Percentiles rank a stretch among this genome's conserved stretches.
Conservation (phyloP, 1,284 basidiomycete genomes). For the Athelia sp. region DNA sequence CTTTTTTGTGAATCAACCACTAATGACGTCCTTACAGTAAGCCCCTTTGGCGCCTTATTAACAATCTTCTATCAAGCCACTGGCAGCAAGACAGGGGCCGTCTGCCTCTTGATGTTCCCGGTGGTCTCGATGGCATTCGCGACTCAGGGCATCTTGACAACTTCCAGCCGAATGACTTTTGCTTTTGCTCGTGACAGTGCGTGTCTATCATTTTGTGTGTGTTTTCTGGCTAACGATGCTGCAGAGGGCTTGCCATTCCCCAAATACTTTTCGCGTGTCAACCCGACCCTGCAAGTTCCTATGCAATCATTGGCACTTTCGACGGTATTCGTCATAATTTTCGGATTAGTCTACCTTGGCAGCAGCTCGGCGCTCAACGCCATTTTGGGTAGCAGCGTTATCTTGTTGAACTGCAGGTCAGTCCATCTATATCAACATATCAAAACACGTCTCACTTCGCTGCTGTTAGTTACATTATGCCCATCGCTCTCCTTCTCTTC, state of each 20-base stretch:
- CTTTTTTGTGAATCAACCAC: too few species aligned
- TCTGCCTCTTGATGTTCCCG: constrained; percentile 1
- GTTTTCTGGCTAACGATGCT: not conserved
- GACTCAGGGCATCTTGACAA: not conserved
- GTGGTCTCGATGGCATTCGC: constrained; percentile 1
- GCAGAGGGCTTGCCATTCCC: constrained; percentile 1
- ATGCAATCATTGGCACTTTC: not conserved
- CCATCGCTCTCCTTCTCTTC: not conserved
- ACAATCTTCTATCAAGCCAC: constrained; percentile 1
- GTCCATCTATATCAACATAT: not conserved
- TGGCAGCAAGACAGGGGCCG: not conserved
- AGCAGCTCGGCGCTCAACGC: not conserved
- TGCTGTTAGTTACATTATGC: not conserved
- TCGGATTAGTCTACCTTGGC: not conserved
- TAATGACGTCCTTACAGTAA: too few species aligned
- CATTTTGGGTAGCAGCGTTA: not conserved
- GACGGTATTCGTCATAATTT: not conserved
- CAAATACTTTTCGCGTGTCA: not conserved
- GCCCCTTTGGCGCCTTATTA: not conserved
- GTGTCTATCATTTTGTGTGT: not conserved
- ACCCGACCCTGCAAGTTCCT: not conserved
- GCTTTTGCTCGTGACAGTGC: constrained; percentile 1
- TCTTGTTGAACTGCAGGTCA: constrained; percentile 1
- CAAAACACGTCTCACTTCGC: not conserved
- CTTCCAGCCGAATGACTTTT: not conserved